Conservation (phyloP, 768 basidiomycete genomes). For the Podaxis sp. region DNA sequence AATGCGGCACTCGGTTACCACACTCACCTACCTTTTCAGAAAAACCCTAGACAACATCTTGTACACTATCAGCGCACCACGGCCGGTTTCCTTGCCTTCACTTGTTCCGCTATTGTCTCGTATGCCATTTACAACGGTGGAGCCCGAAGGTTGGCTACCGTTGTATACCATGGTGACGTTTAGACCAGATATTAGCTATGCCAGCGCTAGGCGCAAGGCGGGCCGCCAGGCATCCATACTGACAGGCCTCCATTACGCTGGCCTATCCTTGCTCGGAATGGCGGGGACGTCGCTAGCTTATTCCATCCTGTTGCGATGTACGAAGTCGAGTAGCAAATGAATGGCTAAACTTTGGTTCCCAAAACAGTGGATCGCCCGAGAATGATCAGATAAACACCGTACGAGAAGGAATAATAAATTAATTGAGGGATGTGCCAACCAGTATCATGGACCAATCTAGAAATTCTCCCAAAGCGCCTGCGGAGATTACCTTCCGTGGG, state of each 20-base stretch:
- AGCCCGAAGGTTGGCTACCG: conserved; percentile 81
- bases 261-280: conserved; percentile 38
- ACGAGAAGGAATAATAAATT: conserved; percentile 1
- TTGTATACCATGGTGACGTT: conserved; percentile 99
- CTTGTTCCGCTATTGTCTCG: conserved; percentile 43
- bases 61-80: conserved; percentile 53
- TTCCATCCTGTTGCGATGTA: conserved; percentile 3
- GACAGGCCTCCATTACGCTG: conserved; percentile 42
- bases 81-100: conserved; percentile 40
- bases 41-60: conserved; percentile 76
- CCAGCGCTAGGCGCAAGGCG: conserved; percentile 69
- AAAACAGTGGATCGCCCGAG: conserved; percentile 21
- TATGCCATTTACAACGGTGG: conserved; percentile 53
- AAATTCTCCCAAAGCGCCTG: conserved; percentile 27
- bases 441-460: conserved; percentile 22
- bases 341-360: conserved; percentile 27
- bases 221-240: conserved; percentile 66
- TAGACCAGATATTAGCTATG: conserved; percentile 91
- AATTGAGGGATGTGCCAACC: conserved; percentile 9
- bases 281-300: conserved; percentile 22
- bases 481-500: conserved; percentile 24
- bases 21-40: conserved; percentile 71
- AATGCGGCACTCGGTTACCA: conserved; percentile 92
- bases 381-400: conserved; percentile 13
- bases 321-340: conserved; percentile 19